Evolutionary conservation across 2,329 filamentous ascomycete species (phyloP).

Genomic region (Verticillium alfalfae): DNA sequence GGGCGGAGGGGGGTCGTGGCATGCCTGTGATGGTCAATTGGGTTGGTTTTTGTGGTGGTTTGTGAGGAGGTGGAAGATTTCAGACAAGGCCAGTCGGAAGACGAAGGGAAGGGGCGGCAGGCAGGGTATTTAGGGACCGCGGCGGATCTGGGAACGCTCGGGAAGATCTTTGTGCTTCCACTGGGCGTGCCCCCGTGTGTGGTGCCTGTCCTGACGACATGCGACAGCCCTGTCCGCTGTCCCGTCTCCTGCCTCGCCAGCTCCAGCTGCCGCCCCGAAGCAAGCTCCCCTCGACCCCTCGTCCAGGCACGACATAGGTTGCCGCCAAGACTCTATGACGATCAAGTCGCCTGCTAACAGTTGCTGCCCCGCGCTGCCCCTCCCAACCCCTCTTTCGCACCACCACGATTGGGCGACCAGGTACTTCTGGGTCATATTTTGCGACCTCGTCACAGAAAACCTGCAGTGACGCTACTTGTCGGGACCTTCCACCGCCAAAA

Average conservation of each 20-base stretch:
- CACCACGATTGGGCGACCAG: not conserved
- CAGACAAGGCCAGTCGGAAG: not conserved
- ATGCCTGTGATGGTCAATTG: not conserved
- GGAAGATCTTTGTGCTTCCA: constrained; percentile 1
- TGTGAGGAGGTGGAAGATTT: not conserved
- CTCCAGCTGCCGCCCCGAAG: not conserved
- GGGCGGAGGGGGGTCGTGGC: not conserved
- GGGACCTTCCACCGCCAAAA: not conserved
- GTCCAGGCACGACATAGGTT: not conserved
- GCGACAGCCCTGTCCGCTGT: not conserved
- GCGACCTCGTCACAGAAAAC: not conserved
- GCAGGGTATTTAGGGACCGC: not conserved
- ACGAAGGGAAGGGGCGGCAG: not conserved
- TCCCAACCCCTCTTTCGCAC: not conserved
- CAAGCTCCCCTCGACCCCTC: not conserved
- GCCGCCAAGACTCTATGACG: not conserved
- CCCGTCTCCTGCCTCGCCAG: not conserved
- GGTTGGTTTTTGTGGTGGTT: not conserved
- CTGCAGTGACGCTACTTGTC: not conserved
- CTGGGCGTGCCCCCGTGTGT: not conserved
- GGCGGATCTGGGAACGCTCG: not conserved
- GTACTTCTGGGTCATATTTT: not conserved
- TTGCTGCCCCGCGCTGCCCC: constrained; percentile 1
- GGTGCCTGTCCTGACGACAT: not conserved
- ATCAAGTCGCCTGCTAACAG: not conserved